phyloP scores from a whole-genome alignment of 805 yeast genomes.

The Lachancea meyersii region DNA sequence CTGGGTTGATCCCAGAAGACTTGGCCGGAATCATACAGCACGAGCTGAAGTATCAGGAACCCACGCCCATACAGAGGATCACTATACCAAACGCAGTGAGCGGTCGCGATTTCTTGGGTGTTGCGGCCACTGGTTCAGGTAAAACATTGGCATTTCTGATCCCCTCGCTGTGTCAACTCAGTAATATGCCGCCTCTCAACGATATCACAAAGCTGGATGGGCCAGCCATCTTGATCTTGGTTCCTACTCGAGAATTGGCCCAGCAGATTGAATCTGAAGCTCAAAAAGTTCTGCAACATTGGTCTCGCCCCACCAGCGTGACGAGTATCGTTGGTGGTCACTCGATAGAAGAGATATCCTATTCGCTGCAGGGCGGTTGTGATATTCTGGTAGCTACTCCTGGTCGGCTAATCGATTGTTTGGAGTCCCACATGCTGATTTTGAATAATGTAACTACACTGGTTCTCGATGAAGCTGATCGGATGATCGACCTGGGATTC shows the following conservation, averaged over 20 bases:
- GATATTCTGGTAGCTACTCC: constrained; percentile 91
- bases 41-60: constrained; percentile 48
- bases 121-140: constrained; percentile 97
- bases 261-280: constrained; percentile 74
- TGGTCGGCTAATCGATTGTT: constrained; percentile 77
- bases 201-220: constrained; percentile 51
- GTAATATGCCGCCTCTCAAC: constrained; percentile 42
- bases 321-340: constrained; percentile 87
- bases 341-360: constrained; percentile 64
- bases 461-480: constrained; percentile 89
- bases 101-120: constrained; percentile 66
- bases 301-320: constrained; percentile 38
- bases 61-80: constrained; percentile 90
- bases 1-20: constrained; percentile 38
- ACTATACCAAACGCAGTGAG: constrained; percentile 63
- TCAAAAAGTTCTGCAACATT: constrained; percentile 39
- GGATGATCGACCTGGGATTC: constrained; percentile 94
- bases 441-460: constrained; percentile 58
- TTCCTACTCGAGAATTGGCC: constrained; percentile 93
- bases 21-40: constrained; percentile 35
- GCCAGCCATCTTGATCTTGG: constrained; percentile 68
- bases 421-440: constrained; percentile 59
- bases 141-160: constrained; percentile 79
- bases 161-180: constrained; percentile 58
- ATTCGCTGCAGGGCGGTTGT: constrained; percentile 52